These are phyloP conservation scores for Podaxis rugospora DNA, from an alignment of 768 basidiomycete species.

Conservation along the genomic window DNA sequence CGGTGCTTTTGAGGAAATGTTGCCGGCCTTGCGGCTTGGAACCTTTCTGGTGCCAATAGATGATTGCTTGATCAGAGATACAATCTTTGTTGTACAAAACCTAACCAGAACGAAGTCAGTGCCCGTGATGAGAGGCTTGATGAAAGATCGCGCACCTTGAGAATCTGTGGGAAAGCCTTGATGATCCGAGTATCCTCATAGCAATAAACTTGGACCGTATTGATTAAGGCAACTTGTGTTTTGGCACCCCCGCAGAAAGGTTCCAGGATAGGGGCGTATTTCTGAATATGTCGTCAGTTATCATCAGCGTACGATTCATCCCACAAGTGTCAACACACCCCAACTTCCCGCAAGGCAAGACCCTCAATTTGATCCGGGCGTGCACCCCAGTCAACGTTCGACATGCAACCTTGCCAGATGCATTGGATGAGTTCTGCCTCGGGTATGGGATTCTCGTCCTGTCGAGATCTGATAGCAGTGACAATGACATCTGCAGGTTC, in stretches of 20 bases:
- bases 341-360: constrained; percentile 83
- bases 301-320: not conserved
- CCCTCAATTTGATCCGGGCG: constrained; percentile 91
- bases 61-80: constrained; percentile 92
- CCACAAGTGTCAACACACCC: constrained; percentile 44
- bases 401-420: constrained; percentile 91
- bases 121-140: not conserved
- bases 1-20: constrained; percentile 88
- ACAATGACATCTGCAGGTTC: constrained; percentile 72
- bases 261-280: constrained; percentile 80
- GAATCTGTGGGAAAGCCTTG: constrained; percentile 91
- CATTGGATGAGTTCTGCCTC: constrained; percentile 82
- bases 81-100: constrained; percentile 96
- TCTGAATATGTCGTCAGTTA: constrained; percentile 39
- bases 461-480: constrained; percentile 61
- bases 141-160: constrained; percentile 58
- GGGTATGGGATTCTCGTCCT: constrained; percentile 78
- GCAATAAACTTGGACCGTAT: constrained; percentile 91
- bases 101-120: constrained; percentile 30
- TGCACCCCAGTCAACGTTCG: constrained; percentile 82
- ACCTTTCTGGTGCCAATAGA: constrained; percentile 98
- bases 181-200: constrained; percentile 96
- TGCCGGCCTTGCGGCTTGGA: constrained; percentile 94
- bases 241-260: constrained; percentile 87
- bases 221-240: constrained; percentile 91